A percentile compares a stretch with the other conserved stretches of the same genome.
These are phyloP conservation scores for Glycine soja DNA, from an alignment of 306 rosid genomes.

Conservation along the genomic window DNA sequence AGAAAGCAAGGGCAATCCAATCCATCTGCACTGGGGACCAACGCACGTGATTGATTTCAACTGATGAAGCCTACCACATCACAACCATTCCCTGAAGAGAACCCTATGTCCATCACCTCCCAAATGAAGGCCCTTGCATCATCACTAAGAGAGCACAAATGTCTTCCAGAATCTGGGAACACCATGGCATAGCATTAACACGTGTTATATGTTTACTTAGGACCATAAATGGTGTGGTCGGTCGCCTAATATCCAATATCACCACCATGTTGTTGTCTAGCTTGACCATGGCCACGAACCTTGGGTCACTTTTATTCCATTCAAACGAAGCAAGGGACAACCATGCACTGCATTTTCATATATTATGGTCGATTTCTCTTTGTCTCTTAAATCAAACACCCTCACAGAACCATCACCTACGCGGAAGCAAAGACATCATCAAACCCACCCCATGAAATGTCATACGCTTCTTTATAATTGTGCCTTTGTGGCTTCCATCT, in stretches of 20 bases:
- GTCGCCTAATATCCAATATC: conserved; percentile 67
- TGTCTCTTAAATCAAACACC: conserved; percentile 70
- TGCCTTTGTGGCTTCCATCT: conserved; percentile 61
- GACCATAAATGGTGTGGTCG: conserved; percentile 67
- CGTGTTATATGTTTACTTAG: conserved; percentile 58
- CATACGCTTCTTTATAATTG: conserved; percentile 77
- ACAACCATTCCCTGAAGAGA: no score
- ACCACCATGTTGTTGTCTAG: conserved; percentile 68
- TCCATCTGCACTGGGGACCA: conserved; percentile 68
- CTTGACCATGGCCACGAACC: conserved; percentile 66
- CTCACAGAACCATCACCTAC: conserved; percentile 69
- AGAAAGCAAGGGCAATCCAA: conserved; percentile 63
- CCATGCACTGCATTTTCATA: conserved; percentile 60
- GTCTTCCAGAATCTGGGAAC: conserved; percentile 61
- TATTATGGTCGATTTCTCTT: conserved; percentile 72
- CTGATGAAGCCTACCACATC: conserved; percentile 63
- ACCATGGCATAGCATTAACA: conserved; percentile 75
- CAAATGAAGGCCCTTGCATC: conserved; percentile 75
- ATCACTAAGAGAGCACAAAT: conserved; percentile 62
- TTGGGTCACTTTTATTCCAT: conserved; percentile 74
- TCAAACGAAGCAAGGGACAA: conserved; percentile 61
- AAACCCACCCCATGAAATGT: conserved; percentile 77
- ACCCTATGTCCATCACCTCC: conserved; percentile 57
- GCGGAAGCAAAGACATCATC: background rate
- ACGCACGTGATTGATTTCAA: conserved; percentile 66